Base-by-base conservation (phyloP, 1,139 yeast genomes). In the Taphrina populina region DNA sequence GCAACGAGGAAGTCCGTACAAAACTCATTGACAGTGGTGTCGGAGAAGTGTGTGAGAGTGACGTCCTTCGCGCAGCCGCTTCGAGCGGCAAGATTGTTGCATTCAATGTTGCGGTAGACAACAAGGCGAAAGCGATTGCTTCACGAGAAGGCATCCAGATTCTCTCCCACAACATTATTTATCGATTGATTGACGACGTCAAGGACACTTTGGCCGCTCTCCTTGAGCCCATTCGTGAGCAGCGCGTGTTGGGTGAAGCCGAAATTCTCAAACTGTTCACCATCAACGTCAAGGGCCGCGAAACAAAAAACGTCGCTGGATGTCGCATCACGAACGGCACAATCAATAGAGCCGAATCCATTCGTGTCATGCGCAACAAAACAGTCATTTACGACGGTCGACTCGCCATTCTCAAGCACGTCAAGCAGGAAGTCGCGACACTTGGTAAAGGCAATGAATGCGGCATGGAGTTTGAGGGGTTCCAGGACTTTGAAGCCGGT, bases 361-460 rank as follows among this genome's bases (percentile, higher is more conserved):
- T 88, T 11, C 80, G 84, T 65, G 83, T 92, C 1, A 63, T 80
- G 56, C 77, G 97, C 64, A 63, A 70, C 4, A 75, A 71, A 8
- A 71, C 77, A 45, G 72, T 73, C 5, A 71, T 92, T 1, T 87
- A 73, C 68, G 76, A 76, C 52, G 98, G 98, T 2, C 73, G 74
- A 10, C 70, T 92, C 19, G 78, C 83, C 1, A 81, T 94, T 2
- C 75, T 92, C 69, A 88, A 87, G 69, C 88, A 85, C 62, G 83
- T 81, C 58, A 88, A 88, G 67, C 92, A 87, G 52, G 95, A 86
- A 64, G 85, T 84, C 3, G 65, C 72, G 1, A 94, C 85, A 64
- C 86, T 86, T 6, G 80, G 80, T 59, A 88, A 87, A 71, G 96
- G 95, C 27, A 78, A 79, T 37, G 98, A 92, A 64, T 92, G 97